These are phyloP conservation scores for Apodospora peruviana DNA, from an alignment of 495 filamentous ascomycete species.

Conservation along the genomic window DNA sequence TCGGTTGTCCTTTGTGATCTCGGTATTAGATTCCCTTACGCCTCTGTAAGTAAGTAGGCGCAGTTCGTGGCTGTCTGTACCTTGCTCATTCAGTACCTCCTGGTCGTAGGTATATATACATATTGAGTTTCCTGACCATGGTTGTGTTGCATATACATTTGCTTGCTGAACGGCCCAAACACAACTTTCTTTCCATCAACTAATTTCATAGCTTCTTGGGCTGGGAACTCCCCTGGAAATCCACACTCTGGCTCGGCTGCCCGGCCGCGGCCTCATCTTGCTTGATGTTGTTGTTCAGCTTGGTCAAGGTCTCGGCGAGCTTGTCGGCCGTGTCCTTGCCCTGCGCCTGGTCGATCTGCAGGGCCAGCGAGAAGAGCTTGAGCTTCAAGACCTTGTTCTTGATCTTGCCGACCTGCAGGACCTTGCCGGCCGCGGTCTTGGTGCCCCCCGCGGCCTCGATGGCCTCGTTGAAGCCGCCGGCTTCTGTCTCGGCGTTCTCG, in stretches of 20 bases:
- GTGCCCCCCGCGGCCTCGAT: constrained; percentile 32
- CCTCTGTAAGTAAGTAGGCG: too few species aligned
- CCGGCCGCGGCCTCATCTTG: constrained; percentile 32
- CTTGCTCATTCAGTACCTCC: too few species aligned
- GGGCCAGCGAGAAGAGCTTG: constrained; percentile 29
- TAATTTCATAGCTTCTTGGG: too few species aligned
- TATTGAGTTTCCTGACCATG: too few species aligned
- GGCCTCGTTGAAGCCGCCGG: constrained; percentile 39
- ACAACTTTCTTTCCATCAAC: too few species aligned
- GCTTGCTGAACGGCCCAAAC: too few species aligned
- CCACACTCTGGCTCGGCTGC: constrained; percentile 23
- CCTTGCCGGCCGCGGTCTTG: constrained; percentile 20
- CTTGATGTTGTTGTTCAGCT: constrained; percentile 42
- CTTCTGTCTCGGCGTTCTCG: constrained; percentile 33
- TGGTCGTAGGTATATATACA: too few species aligned
- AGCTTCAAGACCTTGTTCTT: constrained; percentile 53
- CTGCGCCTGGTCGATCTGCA: constrained; percentile 32
- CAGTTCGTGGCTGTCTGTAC: too few species aligned
- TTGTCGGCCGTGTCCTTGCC: constrained; percentile 27
- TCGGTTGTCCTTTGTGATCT: too few species aligned
- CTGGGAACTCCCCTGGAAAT: constrained; percentile 15
- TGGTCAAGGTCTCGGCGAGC: constrained; percentile 31
- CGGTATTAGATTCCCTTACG: too few species aligned
- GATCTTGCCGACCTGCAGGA: constrained; percentile 48
- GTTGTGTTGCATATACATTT: too few species aligned